These are phyloP conservation scores for Maudiozyma bulderi DNA, from an alignment of 805 yeast genomes.

Conservation along the genomic window DNA sequence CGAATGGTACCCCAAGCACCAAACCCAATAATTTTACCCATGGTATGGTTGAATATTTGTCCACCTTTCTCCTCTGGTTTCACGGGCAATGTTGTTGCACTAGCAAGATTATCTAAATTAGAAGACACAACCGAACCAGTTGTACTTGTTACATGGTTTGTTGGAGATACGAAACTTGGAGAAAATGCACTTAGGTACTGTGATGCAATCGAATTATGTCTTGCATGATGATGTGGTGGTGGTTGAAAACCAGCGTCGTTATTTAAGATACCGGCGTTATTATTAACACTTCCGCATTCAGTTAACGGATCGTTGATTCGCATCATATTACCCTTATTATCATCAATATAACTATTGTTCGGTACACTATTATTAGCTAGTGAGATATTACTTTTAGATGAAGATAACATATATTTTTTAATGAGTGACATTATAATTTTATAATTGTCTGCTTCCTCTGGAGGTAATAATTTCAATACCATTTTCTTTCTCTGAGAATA, in stretches of 20 bases:
- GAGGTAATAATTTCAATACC: slow-evolving; percentile 29
- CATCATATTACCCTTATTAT: not conserved
- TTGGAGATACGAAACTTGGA: slow-evolving; percentile 18
- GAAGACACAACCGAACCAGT: not conserved
- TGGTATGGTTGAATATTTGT: slow-evolving; percentile 45
- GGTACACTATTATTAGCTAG: slow-evolving; percentile 3
- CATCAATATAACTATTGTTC: not conserved
- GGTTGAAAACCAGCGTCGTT: not conserved
- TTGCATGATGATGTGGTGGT: slow-evolving; percentile 6
- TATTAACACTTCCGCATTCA: not conserved
- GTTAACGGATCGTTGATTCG: not conserved
- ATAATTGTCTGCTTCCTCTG: slow-evolving; percentile 28
- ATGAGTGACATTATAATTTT: slow-evolving; percentile 25
- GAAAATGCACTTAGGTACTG: slow-evolving; percentile 28
- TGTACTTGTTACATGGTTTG: slow-evolving; percentile 2
- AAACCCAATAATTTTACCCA: slow-evolving; percentile 72
- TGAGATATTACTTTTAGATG: slow-evolving; percentile 21
- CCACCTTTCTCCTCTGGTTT: slow-evolving; percentile 58
- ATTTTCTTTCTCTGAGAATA: slow-evolving; percentile 49
- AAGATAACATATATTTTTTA: slow-evolving; percentile 18
- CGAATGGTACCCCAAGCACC: slow-evolving; percentile 89
- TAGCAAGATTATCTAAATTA: not conserved
- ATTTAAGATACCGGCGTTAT: not conserved
- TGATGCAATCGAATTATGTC: slow-evolving; percentile 28
- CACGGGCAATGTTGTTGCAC: not conserved